Evolutionary conservation across 129 eudicot genomes (phyloP).

Genomic region (Calendula officinalis): DNA sequence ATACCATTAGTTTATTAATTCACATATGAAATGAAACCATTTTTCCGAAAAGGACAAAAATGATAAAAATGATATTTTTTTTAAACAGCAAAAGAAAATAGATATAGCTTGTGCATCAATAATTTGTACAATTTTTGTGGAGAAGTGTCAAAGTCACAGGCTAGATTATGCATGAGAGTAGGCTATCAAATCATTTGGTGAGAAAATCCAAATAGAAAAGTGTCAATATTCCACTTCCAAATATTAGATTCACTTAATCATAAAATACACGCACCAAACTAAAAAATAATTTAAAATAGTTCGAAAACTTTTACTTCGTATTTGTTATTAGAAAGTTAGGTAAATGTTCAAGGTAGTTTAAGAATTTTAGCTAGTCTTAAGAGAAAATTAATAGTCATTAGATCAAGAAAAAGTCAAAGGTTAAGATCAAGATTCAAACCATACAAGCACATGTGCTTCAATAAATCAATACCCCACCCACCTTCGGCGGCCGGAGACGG

Average conservation of each 20-base stretch:
- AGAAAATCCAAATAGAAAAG: conserved; percentile 10
- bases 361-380: no score
- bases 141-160: conserved; percentile 29
- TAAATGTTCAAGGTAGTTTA: no score
- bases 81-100: no score
- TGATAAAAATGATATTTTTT: neutral
- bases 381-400: no score
- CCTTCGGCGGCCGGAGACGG: no score
- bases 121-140: neutral
- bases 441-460: no score
- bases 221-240: conserved; percentile 12
- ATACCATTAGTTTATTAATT: neutral
- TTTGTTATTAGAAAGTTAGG: no score
- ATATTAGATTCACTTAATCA: conserved; percentile 21
- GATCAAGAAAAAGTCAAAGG: no score
- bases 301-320: no score
- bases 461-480: no score
- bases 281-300: neutral
- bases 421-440: no score
- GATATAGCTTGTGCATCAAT: conserved; percentile 6
- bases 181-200: conserved; percentile 25
- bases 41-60: neutral
- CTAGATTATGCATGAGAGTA: conserved; percentile 23
- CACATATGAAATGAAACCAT: neutral
- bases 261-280: conserved; percentile 16